Percentiles rank a stretch among this genome's conserved stretches.
Conservation (phyloP, 768 basidiomycete species). For the Pisolithus microcarpus region DNA sequence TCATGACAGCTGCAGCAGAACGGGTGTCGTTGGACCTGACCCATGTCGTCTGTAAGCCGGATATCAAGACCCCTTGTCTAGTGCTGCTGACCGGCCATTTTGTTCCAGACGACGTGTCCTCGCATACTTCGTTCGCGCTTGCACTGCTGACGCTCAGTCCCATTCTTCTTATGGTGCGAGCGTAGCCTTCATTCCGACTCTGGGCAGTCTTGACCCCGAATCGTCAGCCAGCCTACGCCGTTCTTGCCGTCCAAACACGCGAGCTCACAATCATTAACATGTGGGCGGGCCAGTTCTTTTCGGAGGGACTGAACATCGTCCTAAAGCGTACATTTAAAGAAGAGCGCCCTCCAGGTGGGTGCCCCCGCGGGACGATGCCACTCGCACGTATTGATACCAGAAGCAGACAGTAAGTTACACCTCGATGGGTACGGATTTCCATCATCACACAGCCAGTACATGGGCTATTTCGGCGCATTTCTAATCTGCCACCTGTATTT, state of each 20-base stretch:
- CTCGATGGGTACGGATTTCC: constrained; percentile 76
- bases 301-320: constrained; percentile 63
- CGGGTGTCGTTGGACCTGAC: constrained; percentile 55
- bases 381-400: not conserved
- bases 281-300: constrained; percentile 74
- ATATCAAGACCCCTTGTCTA: not conserved
- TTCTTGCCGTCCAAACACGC: constrained; percentile 64
- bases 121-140: constrained; percentile 46
- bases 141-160: constrained; percentile 64
- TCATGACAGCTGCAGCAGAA: constrained; percentile 2
- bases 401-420: constrained; percentile 13
- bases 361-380: not conserved
- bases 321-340: constrained; percentile 64
- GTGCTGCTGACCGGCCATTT: not conserved
- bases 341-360: constrained; percentile 59
- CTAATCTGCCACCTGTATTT: constrained; percentile 65
- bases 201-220: constrained; percentile 1
- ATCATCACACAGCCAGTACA: constrained; percentile 84
- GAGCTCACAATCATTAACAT: constrained; percentile 76
- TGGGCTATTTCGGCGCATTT: constrained; percentile 82
- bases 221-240: constrained; percentile 69
- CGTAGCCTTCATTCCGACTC: not conserved
- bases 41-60: constrained; percentile 53
- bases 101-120: constrained; percentile 52
- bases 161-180: constrained; percentile 61